A percentile compares a stretch with the other conserved stretches of the same genome.
Evolutionary conservation across 2,329 filamentous ascomycete species (phyloP).

Genomic region (Falciphora oryzae): DNA sequence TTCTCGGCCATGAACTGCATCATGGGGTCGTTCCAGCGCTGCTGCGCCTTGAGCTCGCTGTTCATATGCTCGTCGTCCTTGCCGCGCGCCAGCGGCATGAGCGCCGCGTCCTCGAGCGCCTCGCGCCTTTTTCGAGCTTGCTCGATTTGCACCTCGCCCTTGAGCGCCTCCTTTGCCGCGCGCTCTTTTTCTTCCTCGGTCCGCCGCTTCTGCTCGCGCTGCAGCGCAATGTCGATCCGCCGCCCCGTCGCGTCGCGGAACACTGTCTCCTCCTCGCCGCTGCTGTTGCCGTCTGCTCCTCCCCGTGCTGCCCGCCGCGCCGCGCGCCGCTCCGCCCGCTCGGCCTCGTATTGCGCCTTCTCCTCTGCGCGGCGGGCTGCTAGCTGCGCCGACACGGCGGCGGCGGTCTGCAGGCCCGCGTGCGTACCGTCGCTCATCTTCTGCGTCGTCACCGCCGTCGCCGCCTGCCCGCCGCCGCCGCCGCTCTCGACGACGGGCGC

Average conservation of each 20-base stretch:
- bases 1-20: conserved; percentile 62
- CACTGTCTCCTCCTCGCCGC: conserved; percentile 66
- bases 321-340: conserved; percentile 18
- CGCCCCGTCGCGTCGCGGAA: conserved; percentile 92
- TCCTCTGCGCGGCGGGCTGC: conserved; percentile 45
- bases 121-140: conserved; percentile 60
- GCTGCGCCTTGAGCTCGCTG: conserved; percentile 65
- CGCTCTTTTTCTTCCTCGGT: conserved; percentile 55
- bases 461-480: conserved; percentile 40
- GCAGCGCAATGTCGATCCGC: conserved; percentile 90
- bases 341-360: conserved; percentile 25
- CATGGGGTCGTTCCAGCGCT: conserved; percentile 93
- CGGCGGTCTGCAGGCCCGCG: conserved; percentile 81
- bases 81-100: conserved; percentile 71
- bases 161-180: conserved; percentile 62
- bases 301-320: conserved; percentile 37
- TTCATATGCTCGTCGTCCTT: conserved; percentile 88
- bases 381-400: conserved; percentile 66
- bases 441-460: conserved; percentile 29
- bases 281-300: conserved; percentile 30
- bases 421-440: conserved; percentile 84
- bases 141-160: conserved; percentile 78
- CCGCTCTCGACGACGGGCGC: conserved; percentile 38
- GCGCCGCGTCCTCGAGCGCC: conserved; percentile 71
- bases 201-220: conserved; percentile 76